Conservation (phyloP, 305 asterid genomes). For the Fraxinus velutina region DNA sequence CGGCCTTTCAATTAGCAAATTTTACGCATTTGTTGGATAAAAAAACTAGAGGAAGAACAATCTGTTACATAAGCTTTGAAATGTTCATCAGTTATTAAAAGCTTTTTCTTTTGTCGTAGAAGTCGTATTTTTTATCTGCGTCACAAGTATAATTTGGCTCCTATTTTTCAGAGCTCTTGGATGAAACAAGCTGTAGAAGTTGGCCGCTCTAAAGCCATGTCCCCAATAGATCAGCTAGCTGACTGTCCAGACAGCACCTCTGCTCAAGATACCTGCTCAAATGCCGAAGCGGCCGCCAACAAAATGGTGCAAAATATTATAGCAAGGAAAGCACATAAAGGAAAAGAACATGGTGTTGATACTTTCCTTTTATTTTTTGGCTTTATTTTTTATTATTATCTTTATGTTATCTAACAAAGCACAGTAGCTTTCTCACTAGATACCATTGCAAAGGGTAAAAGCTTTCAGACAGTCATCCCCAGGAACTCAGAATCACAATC, state of each 20-base stretch:
- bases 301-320: conserved; percentile 32
- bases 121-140: conserved; percentile 14
- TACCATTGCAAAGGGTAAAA: conserved; percentile 32
- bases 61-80: neutral
- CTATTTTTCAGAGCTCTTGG: conserved; percentile 68
- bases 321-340: conserved; percentile 40
- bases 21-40: neutral
- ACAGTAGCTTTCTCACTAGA: conserved; percentile 32
- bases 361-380: neutral
- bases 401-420: conserved; percentile 18
- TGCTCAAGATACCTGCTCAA: conserved; percentile 60
- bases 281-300: conserved; percentile 44
- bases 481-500: conserved; percentile 35
- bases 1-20: neutral
- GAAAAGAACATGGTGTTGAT: conserved; percentile 33
- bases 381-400: neutral
- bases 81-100: neutral
- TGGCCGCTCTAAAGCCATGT: conserved; percentile 53
- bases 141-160: neutral
- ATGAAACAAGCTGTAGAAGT: conserved; percentile 64
- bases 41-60: neutral
- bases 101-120: neutral
- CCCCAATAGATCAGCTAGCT: conserved; percentile 50
- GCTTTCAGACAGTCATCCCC: conserved; percentile 30
- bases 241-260: conserved; percentile 55